A percentile compares a stretch with the other conserved stretches of the same genome.
Conservation (phyloP, 2,329 filamentous ascomycete genomes). For the Ophiosphaerella narmari region DNA sequence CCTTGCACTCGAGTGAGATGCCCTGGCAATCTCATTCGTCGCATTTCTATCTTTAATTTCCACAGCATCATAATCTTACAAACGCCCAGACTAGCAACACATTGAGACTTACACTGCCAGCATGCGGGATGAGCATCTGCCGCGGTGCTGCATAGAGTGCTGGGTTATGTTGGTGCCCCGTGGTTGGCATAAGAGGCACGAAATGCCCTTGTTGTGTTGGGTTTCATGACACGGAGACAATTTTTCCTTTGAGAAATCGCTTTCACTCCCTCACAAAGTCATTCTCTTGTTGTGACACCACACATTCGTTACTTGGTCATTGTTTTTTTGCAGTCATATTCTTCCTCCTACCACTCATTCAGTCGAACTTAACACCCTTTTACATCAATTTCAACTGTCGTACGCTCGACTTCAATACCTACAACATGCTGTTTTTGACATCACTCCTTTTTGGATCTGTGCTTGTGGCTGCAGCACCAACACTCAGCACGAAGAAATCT, state of each 20-base stretch:
- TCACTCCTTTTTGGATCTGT: not conserved
- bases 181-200: conserved; percentile 6
- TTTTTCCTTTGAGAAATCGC: not conserved
- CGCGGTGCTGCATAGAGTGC: not conserved
- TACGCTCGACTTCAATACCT: not conserved
- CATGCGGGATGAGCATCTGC: not conserved
- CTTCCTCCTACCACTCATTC: not conserved
- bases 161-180: not conserved
- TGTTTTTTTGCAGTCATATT: not conserved
- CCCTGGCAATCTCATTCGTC: not conserved
- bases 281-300: conserved; percentile 2
- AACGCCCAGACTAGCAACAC: conserved; percentile 1
- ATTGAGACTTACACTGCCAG: not conserved
- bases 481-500: not conserved
- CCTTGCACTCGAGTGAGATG: not conserved
- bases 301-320: not conserved
- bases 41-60: conserved; percentile 5
- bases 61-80: conserved; percentile 1
- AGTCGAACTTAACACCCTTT: not conserved
- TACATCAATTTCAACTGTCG: not conserved
- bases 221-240: not conserved
- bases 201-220: not conserved
- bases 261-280: not conserved
- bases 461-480: not conserved
- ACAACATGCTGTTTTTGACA: conserved; percentile 2